These are phyloP conservation scores for Kuraishia capsulata DNA, from an alignment of 805 yeast species.

Conservation along the genomic window DNA sequence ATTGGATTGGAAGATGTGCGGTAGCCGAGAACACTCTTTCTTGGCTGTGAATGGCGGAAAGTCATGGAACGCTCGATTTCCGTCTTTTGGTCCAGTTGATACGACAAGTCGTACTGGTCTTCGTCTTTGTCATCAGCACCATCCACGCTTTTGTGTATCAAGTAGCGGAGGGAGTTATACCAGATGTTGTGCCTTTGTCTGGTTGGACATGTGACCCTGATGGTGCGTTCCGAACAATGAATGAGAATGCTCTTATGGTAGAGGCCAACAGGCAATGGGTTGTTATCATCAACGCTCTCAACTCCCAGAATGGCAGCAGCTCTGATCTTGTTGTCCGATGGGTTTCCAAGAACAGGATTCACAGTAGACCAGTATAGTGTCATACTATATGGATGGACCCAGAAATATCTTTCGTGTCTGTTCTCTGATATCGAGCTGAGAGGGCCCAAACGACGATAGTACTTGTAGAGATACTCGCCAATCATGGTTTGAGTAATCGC, in stretches of 20 bases:
- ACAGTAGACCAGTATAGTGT: slow-evolving; percentile 83
- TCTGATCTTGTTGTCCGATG: slow-evolving; percentile 56
- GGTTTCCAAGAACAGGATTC: slow-evolving; percentile 69
- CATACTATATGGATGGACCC: slow-evolving; percentile 93
- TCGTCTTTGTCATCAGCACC: slow-evolving; percentile 2
- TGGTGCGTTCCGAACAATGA: slow-evolving; percentile 47
- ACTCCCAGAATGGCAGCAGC: slow-evolving; percentile 77
- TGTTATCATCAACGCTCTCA: slow-evolving; percentile 72
- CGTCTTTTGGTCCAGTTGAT: slow-evolving; percentile 3
- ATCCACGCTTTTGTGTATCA: slow-evolving; percentile 30
- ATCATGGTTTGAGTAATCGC: slow-evolving; percentile 88
- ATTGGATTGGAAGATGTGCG: neutral
- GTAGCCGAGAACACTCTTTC: slow-evolving; percentile 4
- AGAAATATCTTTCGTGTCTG: slow-evolving; percentile 87
- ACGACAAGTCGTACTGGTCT: slow-evolving; percentile 2
- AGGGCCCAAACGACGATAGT: slow-evolving; percentile 70
- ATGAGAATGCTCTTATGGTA: slow-evolving; percentile 79
- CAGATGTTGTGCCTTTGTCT: slow-evolving; percentile 85
- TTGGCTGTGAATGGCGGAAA: slow-evolving; percentile 17
- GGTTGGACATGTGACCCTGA: slow-evolving; percentile 82
- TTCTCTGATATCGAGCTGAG: slow-evolving; percentile 66
- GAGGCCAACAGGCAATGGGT: slow-evolving; percentile 83
- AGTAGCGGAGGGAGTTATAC: slow-evolving; percentile 74
- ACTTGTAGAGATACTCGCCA: slow-evolving; percentile 85
- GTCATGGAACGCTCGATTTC: slow-evolving; percentile 16